Evolutionary conservation across 2,329 filamentous ascomycete genomes (phyloP), one percentile per base, ranked within the genome.

Genomic region (Truncatella angustata): DNA sequence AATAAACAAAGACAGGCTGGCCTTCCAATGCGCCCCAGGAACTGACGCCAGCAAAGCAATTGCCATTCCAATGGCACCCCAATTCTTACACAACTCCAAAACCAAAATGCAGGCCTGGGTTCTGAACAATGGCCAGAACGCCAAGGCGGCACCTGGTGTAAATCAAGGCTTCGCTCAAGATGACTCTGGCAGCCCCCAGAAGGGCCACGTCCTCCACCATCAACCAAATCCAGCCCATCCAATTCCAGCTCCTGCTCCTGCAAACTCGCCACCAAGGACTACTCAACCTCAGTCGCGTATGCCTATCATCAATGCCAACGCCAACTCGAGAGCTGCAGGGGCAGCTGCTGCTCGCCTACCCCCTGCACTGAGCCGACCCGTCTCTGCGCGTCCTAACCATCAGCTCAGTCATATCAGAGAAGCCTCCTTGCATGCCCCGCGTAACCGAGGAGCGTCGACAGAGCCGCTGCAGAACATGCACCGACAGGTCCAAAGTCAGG

Each of bases 91-190:
- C 54, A 58, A 62, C 32, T 66, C 62, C 11, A 66, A 62, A 55
- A 62, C 51, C 16, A 67, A 65, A 54, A 67, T 67, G 65, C 65
- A 67, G 53, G 65, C 63, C 55, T 67, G 64, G 64, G 65, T 67
- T 24, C 64, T 63, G 21, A 66, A 59, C 53, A 61, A 60, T 28
- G 65, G 60, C 53, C 54, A 56, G 36, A 54, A 55, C 51, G 57
- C 56, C 50, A 58, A 63, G 49, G 53, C 64, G 45, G 56, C 56
- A 50, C 58, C 62, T 47, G 28, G 52, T 21, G 55, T 18, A 21
- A 39, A 18, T 21, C 21, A 50, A 11, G 56, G 51, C 34, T 56
- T 60, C 43, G 60, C 53, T 49, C 56, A 60, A 51, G 62, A 60
- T 43, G 51, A 45, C 28, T 49, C 59, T 49, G 60, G 52, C 44